A percentile compares a stretch with the other conserved stretches of the same genome.
These are phyloP conservation scores for Xylariomycetidae sp. DNA, from an alignment of 2,329 filamentous ascomycete genomes.

Conservation along the genomic window DNA sequence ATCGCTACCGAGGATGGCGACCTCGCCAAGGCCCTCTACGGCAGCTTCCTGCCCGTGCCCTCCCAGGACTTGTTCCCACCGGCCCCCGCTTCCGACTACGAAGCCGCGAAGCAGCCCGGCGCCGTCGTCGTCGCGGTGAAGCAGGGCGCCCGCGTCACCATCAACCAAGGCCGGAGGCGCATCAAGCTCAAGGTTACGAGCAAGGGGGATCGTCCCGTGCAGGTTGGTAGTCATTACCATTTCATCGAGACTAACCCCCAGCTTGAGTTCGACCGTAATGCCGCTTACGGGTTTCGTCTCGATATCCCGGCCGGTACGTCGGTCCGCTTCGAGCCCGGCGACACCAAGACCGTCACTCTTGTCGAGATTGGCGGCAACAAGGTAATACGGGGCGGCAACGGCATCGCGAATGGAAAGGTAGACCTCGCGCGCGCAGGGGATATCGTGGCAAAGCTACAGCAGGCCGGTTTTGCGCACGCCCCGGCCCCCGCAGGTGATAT, in stretches of 20 bases:
- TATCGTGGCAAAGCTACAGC: conserved; percentile 63
- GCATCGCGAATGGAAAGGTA: conserved; percentile 67
- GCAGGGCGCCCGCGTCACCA: conserved; percentile 54
- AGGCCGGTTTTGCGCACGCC: conserved; percentile 73
- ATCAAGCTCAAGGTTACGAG: conserved; percentile 75
- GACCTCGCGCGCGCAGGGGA: conserved; percentile 58
- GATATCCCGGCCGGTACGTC: conserved; percentile 91
- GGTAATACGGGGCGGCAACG: conserved; percentile 81
- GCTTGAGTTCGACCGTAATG: conserved; percentile 79
- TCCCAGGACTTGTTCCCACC: conserved; percentile 62
- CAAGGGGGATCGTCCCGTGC: conserved; percentile 83
- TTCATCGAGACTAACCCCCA: conserved; percentile 93
- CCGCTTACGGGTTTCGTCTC: conserved; percentile 78
- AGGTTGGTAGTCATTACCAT: conserved; percentile 93
- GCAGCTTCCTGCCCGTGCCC: conserved; percentile 83
- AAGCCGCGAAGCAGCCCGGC: conserved; percentile 66
- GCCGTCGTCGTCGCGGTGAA: conserved; percentile 72
- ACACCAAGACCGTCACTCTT: conserved; percentile 82
- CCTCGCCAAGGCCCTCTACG: conserved; percentile 81
- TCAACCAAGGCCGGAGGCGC: conserved; percentile 72
- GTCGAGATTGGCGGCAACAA: conserved; percentile 82
- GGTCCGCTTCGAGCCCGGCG: conserved; percentile 89
- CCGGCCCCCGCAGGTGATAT: conserved; percentile 57
- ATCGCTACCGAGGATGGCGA: conserved; percentile 83
- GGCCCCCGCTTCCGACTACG: conserved; percentile 61